A percentile compares a stretch with the other conserved stretches of the same genome.
phyloP scores from a whole-genome alignment of 345 rosid species.

The Hibiscus mutabilis region DNA sequence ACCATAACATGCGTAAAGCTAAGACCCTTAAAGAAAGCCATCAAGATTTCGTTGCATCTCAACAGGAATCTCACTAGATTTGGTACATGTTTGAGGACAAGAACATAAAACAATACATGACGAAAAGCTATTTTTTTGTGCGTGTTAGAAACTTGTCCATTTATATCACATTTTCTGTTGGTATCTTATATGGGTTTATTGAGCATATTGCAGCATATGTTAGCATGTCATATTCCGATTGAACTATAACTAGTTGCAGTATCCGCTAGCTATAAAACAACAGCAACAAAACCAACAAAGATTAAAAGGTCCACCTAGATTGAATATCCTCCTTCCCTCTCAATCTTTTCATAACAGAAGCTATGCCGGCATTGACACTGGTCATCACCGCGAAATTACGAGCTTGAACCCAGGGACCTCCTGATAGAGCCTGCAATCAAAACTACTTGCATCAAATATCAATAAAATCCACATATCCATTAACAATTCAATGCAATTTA shows the following conservation, averaged over 20 bases:
- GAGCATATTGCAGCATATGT: not conserved
- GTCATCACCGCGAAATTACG: conserved; percentile 94
- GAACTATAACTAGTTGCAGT: not conserved
- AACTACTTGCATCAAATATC: not conserved
- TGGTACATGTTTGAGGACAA: not conserved
- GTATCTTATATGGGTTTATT: not conserved
- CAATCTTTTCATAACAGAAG: conserved; percentile 75
- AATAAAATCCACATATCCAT: not conserved
- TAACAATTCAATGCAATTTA: not conserved
- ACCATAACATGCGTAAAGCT: not conserved
- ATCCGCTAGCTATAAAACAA: not conserved
- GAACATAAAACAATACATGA: not conserved
- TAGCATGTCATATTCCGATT: not conserved
- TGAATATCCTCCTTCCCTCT: conserved; percentile 95
- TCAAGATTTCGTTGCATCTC: not conserved
- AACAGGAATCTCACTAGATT: not conserved
- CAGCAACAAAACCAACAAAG: not conserved
- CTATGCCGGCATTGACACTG: conserved; percentile 85
- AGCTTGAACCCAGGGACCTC: conserved; percentile 91
- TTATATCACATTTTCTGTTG: not conserved
- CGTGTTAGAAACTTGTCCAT: not conserved
- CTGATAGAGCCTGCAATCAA: conserved; percentile 57
- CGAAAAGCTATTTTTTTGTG: not conserved
- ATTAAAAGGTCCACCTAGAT: conserved; percentile 48
- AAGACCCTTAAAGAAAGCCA: not conserved